Conservation (phyloP, 345 rosid species). For the Excoecaria agallocha region DNA sequence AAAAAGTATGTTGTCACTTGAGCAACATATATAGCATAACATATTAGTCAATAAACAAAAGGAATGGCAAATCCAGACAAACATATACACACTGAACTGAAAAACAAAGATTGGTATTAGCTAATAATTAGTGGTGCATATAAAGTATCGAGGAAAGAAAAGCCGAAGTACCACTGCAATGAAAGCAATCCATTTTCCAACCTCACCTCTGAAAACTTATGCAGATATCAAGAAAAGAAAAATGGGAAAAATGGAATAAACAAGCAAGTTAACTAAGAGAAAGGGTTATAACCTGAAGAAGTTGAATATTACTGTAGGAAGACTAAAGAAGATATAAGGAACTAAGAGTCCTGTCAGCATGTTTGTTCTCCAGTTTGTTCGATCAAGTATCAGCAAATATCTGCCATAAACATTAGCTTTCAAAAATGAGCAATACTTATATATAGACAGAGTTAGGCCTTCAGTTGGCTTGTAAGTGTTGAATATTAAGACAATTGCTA, state of each 20-base stretch:
- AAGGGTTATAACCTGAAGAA: conserved; percentile 57
- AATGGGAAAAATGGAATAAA: not conserved
- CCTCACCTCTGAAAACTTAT: conserved; percentile 54
- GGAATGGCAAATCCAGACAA: not conserved
- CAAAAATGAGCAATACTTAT: not conserved
- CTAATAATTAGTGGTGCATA: conserved; percentile 5
- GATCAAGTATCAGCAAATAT: conserved; percentile 80
- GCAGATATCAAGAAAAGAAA: not conserved
- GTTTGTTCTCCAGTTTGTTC: conserved; percentile 94
- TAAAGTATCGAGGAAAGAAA: conserved; percentile 72
- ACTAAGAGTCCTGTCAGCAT: conserved; percentile 81
- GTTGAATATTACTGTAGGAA: conserved; percentile 62
- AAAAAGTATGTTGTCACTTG: not conserved
- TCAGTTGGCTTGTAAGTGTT: not conserved
- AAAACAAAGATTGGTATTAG: not conserved
- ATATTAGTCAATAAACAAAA: not conserved
- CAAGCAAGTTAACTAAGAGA: not conserved
- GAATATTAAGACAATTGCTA: not conserved
- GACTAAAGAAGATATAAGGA: conserved; percentile 86
- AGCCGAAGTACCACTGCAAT: conserved; percentile 63
- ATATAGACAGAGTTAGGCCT: not conserved
- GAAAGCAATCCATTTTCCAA: conserved; percentile 92
- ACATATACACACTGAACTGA: not conserved
- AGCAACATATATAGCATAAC: not conserved
- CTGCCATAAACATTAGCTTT: conserved; percentile 36